Base-by-base conservation (phyloP, 2,329 filamentous ascomycete genomes). In the Fusarium sp. region DNA sequence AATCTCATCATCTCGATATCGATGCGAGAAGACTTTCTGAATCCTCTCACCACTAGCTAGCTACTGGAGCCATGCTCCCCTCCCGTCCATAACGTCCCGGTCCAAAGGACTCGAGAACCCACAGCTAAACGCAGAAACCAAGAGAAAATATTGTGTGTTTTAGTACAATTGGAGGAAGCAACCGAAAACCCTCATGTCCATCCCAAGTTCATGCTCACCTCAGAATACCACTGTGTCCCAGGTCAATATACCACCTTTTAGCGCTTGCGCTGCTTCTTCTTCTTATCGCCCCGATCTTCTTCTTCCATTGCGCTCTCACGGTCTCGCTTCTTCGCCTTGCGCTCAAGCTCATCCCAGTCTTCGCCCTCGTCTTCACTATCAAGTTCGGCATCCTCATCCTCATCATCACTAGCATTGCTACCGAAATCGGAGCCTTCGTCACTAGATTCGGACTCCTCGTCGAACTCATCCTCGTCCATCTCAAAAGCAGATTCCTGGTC, bases 401-500 rank as follows among this genome's bases (percentile, higher is more conserved):
- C 95, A 66, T 95, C 92, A 4, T 90, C 92, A 21, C 88, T 91
- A 2, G 91, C 92, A 73, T 97, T 94, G 75, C 95, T 95, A 73
- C 97, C 94, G 76, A 96, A 98, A 65, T 98, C 94, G 20, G 91
- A 96, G 59, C 93, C 96, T 40, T 96, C 94, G 70, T 97, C 87
- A 65, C 86, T 88, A 12, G 86, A 88, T 71, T 89, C 95, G 11
- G 89, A 93, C 15, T 86, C 91, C 75, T 93, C 93, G 32, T 95
- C 93, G 3, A 97, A 81, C 67, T 98, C 96, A 5, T 89, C 91
- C 62, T 97, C 95, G 21, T 88, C 90, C 53, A 97, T 91, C 79
- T 98, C 96, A 73, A 97, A 99, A 9, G 92, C 94, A 5, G 89
- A 93, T 79, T 98, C 96, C 75, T 97, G 92, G 64, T 96, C 92